These are phyloP conservation scores for Tylopilus felleus DNA, from an alignment of 768 basidiomycete species.

Conservation along the genomic window DNA sequence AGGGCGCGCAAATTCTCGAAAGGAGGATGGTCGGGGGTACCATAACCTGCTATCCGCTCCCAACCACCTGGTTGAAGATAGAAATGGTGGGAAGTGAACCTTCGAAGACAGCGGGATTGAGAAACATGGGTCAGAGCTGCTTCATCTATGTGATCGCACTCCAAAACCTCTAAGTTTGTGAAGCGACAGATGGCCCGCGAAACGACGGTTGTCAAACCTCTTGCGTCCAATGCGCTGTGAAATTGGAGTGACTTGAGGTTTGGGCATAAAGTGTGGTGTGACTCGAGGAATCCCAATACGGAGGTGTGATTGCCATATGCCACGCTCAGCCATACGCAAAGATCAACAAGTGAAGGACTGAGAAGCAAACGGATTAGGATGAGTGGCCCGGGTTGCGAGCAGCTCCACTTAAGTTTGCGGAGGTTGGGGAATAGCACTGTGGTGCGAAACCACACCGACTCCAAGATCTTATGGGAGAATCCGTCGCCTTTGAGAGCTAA, in stretches of 20 bases:
- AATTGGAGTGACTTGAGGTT: constrained; percentile 3
- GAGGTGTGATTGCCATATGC: background rate
- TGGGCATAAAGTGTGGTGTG: constrained; percentile 3
- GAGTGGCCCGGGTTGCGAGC: background rate
- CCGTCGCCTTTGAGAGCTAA: background rate
- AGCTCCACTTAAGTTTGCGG: background rate
- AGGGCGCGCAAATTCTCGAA: constrained; percentile 11
- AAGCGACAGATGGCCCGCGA: constrained; percentile 5
- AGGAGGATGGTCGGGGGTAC: background rate
- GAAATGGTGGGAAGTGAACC: background rate
- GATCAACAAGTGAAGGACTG: background rate
- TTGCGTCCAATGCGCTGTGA: background rate
- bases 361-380: background rate
- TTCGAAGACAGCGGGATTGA: background rate
- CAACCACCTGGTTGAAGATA: background rate
- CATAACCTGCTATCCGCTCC: background rate
- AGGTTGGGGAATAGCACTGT: constrained; percentile 3
- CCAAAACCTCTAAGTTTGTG: background rate
- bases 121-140: background rate
- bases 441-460: background rate
- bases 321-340: background rate
- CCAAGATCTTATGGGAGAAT: background rate
- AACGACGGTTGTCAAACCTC: background rate
- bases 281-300: constrained; percentile 2
- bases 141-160: background rate